These are phyloP conservation scores for Ophiostoma sp. DNA, from an alignment of 2,329 filamentous ascomycete species.

Conservation along the genomic window DNA sequence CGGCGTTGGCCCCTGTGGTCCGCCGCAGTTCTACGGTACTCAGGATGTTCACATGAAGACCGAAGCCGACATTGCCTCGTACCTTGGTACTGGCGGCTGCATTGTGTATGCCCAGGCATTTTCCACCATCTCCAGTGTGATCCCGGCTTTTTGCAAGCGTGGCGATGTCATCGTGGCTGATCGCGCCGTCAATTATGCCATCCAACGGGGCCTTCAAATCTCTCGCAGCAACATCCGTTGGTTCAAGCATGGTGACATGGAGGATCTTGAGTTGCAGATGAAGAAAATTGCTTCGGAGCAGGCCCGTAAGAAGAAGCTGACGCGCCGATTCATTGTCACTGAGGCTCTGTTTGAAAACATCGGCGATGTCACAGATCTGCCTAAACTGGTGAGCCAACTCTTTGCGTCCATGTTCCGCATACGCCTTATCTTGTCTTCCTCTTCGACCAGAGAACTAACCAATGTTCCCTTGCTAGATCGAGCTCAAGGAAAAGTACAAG, in stretches of 20 bases:
- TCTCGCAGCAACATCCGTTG: slow-evolving; percentile 85
- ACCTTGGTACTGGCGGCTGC: slow-evolving; percentile 78
- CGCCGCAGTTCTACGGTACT: slow-evolving; percentile 95
- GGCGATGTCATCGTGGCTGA: slow-evolving; percentile 97
- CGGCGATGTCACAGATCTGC: slow-evolving; percentile 78
- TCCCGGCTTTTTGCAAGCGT: slow-evolving; percentile 93
- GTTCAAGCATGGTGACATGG: slow-evolving; percentile 96
- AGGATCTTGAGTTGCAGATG: slow-evolving; percentile 81
- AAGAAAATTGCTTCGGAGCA: slow-evolving; percentile 83
- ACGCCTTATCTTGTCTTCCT: background rate
- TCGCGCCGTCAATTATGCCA: slow-evolving; percentile 85
- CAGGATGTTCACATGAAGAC: slow-evolving; percentile 98
- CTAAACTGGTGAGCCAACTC: slow-evolving; percentile 53
- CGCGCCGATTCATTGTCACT: slow-evolving; percentile 89
- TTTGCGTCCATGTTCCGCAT: background rate
- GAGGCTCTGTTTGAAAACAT: slow-evolving; percentile 90
- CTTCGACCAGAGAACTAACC: background rate
- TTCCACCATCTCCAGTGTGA: slow-evolving; percentile 93
- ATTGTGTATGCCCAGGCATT: slow-evolving; percentile 97
- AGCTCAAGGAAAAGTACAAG: slow-evolving; percentile 93
- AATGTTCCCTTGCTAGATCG: slow-evolving; percentile 50
- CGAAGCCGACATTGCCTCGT: slow-evolving; percentile 86
- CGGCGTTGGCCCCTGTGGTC: slow-evolving; percentile 92
- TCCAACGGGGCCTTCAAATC: slow-evolving; percentile 90
- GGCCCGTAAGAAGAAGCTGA: slow-evolving; percentile 75